phyloP scores from a whole-genome alignment of 2,329 filamentous ascomycete species.

The Alternaria sp. region DNA sequence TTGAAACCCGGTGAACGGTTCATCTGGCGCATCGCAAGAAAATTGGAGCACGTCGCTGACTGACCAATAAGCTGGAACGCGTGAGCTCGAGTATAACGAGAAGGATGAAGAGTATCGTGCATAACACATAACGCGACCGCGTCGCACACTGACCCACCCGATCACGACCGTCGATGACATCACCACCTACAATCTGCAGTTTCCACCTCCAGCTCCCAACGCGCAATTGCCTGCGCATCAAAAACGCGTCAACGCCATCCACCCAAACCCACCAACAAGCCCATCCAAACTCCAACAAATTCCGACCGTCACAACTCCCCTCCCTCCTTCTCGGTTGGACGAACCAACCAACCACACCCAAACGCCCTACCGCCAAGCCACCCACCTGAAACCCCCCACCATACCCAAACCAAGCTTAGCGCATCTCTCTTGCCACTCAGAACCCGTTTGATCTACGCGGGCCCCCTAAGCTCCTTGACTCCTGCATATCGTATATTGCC shows the following conservation, averaged over 20 bases:
- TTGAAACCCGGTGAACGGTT: not conserved
- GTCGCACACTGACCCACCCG: not conserved
- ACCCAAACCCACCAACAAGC: not conserved
- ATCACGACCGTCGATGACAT: not conserved
- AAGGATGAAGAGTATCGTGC: not conserved
- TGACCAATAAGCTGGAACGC: not conserved
- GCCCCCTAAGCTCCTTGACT: not conserved
- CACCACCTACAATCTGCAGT: not conserved
- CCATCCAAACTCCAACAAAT: not conserved
- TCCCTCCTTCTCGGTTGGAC: not conserved
- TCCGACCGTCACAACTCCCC: not conserved
- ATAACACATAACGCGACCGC: not conserved
- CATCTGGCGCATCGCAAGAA: not conserved
- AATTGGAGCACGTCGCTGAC: not conserved
- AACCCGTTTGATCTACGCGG: slow-evolving; percentile 15
- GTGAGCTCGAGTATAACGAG: not conserved
- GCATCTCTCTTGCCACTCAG: not conserved
- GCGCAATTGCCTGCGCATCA: not conserved
- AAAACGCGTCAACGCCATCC: not conserved
- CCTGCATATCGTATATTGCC: slow-evolving; percentile 1
- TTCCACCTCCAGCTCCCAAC: not conserved
- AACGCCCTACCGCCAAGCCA: slow-evolving; percentile 7
- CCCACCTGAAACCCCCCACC: slow-evolving; percentile 10
- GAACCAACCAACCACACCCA: slow-evolving; percentile 7
- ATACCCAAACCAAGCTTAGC: not conserved